A percentile compares a stretch with the other conserved stretches of the same genome.
phyloP scores from a whole-genome alignment of 768 basidiomycete species.

The Gymnopilus dilepis region DNA sequence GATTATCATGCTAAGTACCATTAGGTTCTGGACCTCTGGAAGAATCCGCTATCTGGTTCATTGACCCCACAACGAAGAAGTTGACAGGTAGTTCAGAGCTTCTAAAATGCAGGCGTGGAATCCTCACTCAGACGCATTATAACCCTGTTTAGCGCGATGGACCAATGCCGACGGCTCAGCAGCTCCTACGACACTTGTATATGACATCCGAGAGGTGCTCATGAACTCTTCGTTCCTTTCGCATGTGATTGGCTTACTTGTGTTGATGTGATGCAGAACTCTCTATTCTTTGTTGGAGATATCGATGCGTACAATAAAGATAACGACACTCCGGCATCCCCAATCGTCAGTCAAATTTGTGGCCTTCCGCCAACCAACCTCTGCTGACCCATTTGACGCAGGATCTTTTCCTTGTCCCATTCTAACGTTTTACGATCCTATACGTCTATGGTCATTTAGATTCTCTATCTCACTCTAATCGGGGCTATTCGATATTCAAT shows the following conservation, averaged over 20 bases:
- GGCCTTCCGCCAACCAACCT: not conserved
- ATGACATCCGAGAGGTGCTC: conserved; percentile 38
- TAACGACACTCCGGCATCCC: conserved; percentile 33
- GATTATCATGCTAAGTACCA: not conserved
- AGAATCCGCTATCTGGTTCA: conserved; percentile 55
- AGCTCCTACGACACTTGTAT: conserved; percentile 44
- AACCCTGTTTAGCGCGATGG: conserved; percentile 44
- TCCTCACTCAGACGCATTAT: conserved; percentile 1
- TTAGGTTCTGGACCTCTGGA: conserved; percentile 40
- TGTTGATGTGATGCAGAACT: conserved; percentile 30
- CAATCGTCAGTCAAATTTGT: conserved; percentile 37
- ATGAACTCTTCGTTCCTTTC: not conserved
- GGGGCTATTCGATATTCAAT: not conserved
- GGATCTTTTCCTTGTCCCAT: conserved; percentile 29
- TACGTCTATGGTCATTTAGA: not conserved
- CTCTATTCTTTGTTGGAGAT: conserved; percentile 50
- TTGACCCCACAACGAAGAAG: conserved; percentile 41
- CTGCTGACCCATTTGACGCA: not conserved
- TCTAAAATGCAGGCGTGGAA: not conserved
- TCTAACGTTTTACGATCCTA: not conserved
- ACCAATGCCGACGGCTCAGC: conserved; percentile 48
- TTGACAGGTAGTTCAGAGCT: conserved; percentile 46
- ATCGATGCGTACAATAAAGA: conserved; percentile 43
- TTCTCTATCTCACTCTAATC: not conserved
- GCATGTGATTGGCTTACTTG: not conserved